Evolutionary conservation across 176 grass and related monocot genomes (phyloP), one percentile per base, ranked within the genome.

Genomic region (Zoysia japonica): DNA sequence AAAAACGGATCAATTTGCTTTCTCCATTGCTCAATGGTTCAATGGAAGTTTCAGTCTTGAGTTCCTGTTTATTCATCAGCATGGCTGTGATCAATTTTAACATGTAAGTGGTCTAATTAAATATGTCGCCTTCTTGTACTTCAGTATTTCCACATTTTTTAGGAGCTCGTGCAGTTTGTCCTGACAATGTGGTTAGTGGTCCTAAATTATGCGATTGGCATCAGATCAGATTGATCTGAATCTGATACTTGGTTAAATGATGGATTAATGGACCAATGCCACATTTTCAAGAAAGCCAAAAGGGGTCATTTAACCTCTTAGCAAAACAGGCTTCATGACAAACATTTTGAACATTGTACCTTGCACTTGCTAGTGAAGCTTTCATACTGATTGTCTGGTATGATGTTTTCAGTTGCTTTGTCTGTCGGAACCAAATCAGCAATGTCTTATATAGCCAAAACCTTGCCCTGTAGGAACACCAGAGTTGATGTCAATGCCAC

Each of bases 241-340:
- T 45, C 36, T 36, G 12, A 44, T 9, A 4, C 43, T 8, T 3
- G 1, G 9, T 71, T 10, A 60, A 28, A 28, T 28, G 28, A 28
- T 28, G 28, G 28, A 52, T 10, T 46, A 43, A 39, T 41, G 40
- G 19, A 47, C 14, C 62, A 17, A 19, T 19, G 41, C 37, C 20
- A 1, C 16, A 39, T 11, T 49, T 64, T 16, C 45, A 7, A 3
- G 7, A 13, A 79, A 66, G 76, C 45, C 35, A 47, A 66, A 11
- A 71, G 13, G 42, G 12, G 19, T 6, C 16, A 17, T 48, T 75
- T 44, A 13, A 1, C 45, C 45, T 75, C 36, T 11, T 47, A n/a
- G 45, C 39, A 40, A 46, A 20, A 47, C 19, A 10, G 48, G 19
- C 48, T 72, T 72, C 40, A 78, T n/a, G 38, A 77, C 54, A 84